Percentiles rank a stretch among this genome's conserved stretches.
These are phyloP conservation scores for Terana coerulea DNA, from an alignment of 768 basidiomycete genomes.

Conservation along the genomic window DNA sequence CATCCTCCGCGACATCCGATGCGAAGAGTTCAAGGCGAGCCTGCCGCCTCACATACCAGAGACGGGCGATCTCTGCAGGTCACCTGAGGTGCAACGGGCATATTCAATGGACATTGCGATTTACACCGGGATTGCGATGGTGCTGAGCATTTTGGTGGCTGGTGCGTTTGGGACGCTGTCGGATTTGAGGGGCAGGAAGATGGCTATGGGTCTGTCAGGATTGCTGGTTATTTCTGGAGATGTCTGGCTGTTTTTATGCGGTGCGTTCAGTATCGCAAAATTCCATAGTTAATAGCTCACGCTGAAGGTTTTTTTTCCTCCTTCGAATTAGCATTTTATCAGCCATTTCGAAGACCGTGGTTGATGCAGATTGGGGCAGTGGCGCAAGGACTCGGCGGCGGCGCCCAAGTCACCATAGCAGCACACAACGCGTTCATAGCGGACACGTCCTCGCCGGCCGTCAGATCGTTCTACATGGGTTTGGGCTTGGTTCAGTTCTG, in stretches of 20 bases:
- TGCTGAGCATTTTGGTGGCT: not conserved
- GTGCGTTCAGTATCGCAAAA: not conserved
- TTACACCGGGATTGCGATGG: not conserved
- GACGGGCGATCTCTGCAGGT: not conserved
- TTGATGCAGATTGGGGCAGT: not conserved
- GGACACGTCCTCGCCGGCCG: not conserved
- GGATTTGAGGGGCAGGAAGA: constrained; percentile 2
- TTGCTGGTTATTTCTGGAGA: not conserved
- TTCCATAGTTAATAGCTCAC: not conserved
- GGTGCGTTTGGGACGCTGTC: not conserved
- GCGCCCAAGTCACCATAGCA: not conserved
- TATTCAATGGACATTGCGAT: not conserved
- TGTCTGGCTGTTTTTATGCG: not conserved
- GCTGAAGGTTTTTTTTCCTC: not conserved
- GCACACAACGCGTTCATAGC: constrained; percentile 6
- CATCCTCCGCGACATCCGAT: not conserved
- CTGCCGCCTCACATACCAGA: not conserved
- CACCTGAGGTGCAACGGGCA: not conserved
- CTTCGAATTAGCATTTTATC: not conserved
- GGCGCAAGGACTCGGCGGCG: constrained; percentile 2
- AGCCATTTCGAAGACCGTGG: not conserved
- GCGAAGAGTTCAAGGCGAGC: not conserved
- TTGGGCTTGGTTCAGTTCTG: constrained; percentile 1
- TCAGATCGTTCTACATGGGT: constrained; percentile 3
- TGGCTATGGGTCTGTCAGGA: not conserved